A percentile compares a stretch with the other conserved stretches of the same genome.
Evolutionary conservation across 2,329 filamentous ascomycete genomes (phyloP).

Genomic region (Chrysoporthe austroafricana): DNA sequence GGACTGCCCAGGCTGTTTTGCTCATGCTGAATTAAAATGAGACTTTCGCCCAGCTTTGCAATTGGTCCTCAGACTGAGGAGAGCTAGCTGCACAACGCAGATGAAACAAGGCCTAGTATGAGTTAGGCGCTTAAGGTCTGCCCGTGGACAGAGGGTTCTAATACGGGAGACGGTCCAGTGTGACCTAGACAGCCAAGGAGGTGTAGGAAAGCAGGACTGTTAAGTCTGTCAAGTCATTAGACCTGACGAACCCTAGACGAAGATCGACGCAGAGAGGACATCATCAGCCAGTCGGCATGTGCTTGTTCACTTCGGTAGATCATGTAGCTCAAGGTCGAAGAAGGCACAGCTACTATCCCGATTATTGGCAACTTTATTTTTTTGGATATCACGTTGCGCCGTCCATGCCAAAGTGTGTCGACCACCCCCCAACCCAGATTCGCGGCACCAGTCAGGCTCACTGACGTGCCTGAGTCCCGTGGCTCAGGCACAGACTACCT

Average conservation of each 20-base stretch:
- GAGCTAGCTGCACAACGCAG: too few species aligned
- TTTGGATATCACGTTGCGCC: constrained; percentile 6
- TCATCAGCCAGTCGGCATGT: not conserved
- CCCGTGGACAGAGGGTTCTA: not conserved
- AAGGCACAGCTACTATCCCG: not conserved
- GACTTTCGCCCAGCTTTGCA: too few species aligned
- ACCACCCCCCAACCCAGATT: not conserved
- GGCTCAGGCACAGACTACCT: constrained; percentile 29
- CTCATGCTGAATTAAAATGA: too few species aligned
- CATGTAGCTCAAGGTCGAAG: not conserved
- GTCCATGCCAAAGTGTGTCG: constrained; percentile 8
- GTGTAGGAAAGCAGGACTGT: too few species aligned
- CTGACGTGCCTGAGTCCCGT: not conserved
- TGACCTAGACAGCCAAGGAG: not conserved
- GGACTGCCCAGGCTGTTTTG: too few species aligned
- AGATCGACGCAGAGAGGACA: too few species aligned
- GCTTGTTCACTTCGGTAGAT: not conserved
- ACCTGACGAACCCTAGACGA: not conserved
- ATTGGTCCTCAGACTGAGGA: too few species aligned
- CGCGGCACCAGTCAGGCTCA: not conserved
- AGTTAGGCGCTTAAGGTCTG: not conserved
- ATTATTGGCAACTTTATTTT: not conserved
- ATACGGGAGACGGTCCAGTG: not conserved
- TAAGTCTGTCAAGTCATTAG: not conserved
- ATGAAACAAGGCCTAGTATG: not conserved